Percentiles rank a stretch among this genome's conserved stretches.
Evolutionary conservation across 2,329 filamentous ascomycete species (phyloP).

Genomic region (Penicillium janthinellum): DNA sequence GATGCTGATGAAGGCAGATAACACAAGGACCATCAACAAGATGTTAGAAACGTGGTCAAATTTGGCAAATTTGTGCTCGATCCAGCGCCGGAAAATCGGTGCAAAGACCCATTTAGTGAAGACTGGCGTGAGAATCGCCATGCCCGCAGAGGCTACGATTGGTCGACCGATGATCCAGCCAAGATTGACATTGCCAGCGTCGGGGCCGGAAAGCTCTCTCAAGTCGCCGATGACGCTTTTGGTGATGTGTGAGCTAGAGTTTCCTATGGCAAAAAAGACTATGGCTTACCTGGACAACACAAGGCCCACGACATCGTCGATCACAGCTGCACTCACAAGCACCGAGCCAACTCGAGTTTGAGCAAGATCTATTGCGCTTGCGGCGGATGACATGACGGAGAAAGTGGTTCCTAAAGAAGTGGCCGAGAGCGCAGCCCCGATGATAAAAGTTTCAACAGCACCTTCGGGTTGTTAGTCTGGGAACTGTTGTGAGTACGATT

Average conservation of each 20-base stretch:
- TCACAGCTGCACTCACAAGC: constrained; percentile 50
- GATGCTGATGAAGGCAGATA: constrained; percentile 37
- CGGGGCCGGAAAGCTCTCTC: constrained; percentile 19
- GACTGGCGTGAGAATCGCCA: constrained; percentile 39
- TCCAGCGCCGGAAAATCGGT: constrained; percentile 38
- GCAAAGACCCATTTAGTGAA: constrained; percentile 45
- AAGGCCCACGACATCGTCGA: constrained; percentile 51
- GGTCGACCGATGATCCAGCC: constrained; percentile 44
- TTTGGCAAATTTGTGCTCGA: constrained; percentile 37
- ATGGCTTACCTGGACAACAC: constrained; percentile 26
- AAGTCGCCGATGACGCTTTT: constrained; percentile 39
- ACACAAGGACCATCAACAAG: constrained; percentile 38
- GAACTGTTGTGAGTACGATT: not conserved
- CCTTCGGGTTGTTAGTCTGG: constrained; percentile 20
- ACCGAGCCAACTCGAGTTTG: constrained; percentile 50
- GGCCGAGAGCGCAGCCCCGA: constrained; percentile 33
- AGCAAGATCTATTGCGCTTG: constrained; percentile 42
- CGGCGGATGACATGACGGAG: constrained; percentile 33
- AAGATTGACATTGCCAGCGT: constrained; percentile 28
- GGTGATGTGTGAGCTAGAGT: not conserved
- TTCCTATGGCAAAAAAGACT: not conserved
- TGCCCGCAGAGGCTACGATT: constrained; percentile 41
- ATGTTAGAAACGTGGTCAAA: constrained; percentile 40
- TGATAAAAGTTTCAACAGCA: constrained; percentile 37
- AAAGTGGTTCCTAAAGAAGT: constrained; percentile 38